Evolutionary conservation across 371 early-diverging fungal genomes (phyloP).

Genomic region (Syncephalastrum monosporum): DNA sequence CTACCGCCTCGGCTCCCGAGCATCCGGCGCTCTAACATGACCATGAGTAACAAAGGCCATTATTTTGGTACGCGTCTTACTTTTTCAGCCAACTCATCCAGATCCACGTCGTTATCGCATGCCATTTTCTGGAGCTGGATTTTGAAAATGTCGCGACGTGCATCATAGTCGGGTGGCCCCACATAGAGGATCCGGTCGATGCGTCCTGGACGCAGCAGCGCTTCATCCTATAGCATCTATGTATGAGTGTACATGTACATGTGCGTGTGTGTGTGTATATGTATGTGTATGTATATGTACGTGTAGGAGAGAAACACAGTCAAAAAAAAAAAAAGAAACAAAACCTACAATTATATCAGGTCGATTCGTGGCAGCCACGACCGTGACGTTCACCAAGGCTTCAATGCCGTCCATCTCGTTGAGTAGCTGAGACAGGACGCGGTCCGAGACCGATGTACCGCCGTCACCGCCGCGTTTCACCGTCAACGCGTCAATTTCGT

Average conservation of each 20-base stretch:
- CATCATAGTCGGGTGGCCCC: conserved; percentile 79
- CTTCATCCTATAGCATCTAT: conserved; percentile 68
- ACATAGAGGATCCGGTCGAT: conserved; percentile 96
- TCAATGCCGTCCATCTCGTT: conserved; percentile 97
- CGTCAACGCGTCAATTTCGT: conserved; percentile 97
- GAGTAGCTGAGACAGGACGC: conserved; percentile 92
- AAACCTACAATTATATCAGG: conserved; percentile 90
- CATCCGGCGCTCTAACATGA: conserved; percentile 76
- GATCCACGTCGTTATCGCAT: conserved; percentile 57
- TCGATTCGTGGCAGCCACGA: conserved; percentile 99
- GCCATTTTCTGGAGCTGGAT: conserved; percentile 75
- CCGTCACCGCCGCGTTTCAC: conserved; percentile 77
- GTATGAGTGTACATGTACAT: neutral
- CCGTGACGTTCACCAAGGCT: conserved; percentile 88
- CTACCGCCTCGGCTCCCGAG: conserved; percentile 94
- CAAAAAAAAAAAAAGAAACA: too few relatives aligned
- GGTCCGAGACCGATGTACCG: conserved; percentile 83
- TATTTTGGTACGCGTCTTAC: conserved; percentile 30
- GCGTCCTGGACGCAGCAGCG: conserved; percentile 94
- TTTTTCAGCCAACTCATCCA: conserved; percentile 57
- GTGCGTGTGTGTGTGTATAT: neutral
- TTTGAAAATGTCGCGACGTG: conserved; percentile 82
- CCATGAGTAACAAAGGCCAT: conserved; percentile 5
- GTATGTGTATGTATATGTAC: too few relatives aligned
- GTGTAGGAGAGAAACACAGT: neutral